Evolutionary conservation across 768 basidiomycete species (phyloP), one percentile per base, ranked within the genome.

Genomic region (Auricularia sp.): DNA sequence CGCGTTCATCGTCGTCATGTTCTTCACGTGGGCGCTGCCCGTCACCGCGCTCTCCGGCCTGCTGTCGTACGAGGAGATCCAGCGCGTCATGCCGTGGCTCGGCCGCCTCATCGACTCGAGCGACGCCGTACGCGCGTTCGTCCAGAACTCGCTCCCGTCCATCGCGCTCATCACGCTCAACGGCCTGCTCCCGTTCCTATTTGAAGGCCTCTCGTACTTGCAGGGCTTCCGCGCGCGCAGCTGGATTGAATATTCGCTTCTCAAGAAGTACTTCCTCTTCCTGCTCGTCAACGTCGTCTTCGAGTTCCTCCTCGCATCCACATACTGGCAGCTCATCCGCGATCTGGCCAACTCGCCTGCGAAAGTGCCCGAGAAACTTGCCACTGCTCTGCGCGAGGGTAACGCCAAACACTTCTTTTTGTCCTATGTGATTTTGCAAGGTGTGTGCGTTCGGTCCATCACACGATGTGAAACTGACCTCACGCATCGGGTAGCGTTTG

Each of bases 191-290:
- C 97, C 97, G 0, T 94, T 94, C 74, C 75, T 95, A 14, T 78
- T 99, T 21, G 94, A 97, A 77, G 90, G 93, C 90, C 77, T 98
- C 47, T 93, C 92, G 0, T 95, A 96, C 71, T 76, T 87, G n/a
- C 92, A 98, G 73, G 97, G 95, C 3, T 89, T 87, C 69, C 86
- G 84, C 39, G 93, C 96, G 3, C 79, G 93, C 35, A 96, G 93
- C 71, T 89, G 91, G 87, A 84, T 98, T 42, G 96, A 98, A 71
- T 95, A 92, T 70, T 93, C 93, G 0, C 75, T 98, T 56, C 74
- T 99, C 73, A 90, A 88, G 69, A 98, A 98, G 93, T 98, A 97
- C 73, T 93, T 95, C 71, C 79, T 97, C 36, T 96, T 97, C 79
- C 81, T 98, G 2, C 82, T 97, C 61, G 78, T 93, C 77, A 93